A percentile compares a stretch with the other conserved stretches of the same genome.
These are phyloP conservation scores for Metschnikowia aberdeeniae DNA, from an alignment of 805 yeast genomes.

Conservation along the genomic window DNA sequence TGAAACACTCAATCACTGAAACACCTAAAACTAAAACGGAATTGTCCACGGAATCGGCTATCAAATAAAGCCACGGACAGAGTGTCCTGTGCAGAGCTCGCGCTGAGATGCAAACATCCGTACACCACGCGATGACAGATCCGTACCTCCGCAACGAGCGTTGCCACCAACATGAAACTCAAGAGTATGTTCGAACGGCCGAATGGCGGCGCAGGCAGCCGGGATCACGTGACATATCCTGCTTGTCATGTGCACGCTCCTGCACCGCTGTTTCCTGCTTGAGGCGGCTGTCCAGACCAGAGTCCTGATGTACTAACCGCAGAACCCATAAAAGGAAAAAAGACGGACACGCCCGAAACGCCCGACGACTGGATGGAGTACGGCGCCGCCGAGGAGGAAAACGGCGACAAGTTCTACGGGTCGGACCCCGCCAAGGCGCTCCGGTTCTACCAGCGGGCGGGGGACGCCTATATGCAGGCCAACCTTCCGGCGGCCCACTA, in stretches of 20 bases:
- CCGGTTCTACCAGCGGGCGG: conserved; percentile 61
- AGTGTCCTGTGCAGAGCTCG: no score
- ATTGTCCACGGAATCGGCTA: no score
- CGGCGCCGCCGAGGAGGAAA: conserved; percentile 62
- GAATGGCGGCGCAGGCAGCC: not conserved
- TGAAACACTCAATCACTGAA: no score
- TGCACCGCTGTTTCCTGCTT: no score
- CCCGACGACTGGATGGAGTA: conserved; percentile 52
- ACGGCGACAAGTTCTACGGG: conserved; percentile 71
- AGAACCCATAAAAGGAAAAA: conserved; percentile 12
- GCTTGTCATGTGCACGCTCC: no score
- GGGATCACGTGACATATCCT: not conserved
- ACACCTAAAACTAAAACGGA: no score
- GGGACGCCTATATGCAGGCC: conserved; percentile 30
- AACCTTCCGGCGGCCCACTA: conserved; percentile 30
- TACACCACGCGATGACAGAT: not conserved
- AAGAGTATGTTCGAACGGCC: not conserved
- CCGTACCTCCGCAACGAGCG: not conserved
- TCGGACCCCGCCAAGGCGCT: conserved; percentile 63
- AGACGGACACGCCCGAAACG: conserved; percentile 21
- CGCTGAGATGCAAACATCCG: not conserved
- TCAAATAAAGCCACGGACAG: no score
- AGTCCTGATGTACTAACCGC: not conserved
- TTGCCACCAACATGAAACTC: not conserved
- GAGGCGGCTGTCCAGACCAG: no score